A percentile compares a stretch with the other conserved stretches of the same genome.
These are phyloP conservation scores for Chlamydomonas sp. DNA, from an alignment of 139 green algal species.

Conservation along the genomic window DNA sequence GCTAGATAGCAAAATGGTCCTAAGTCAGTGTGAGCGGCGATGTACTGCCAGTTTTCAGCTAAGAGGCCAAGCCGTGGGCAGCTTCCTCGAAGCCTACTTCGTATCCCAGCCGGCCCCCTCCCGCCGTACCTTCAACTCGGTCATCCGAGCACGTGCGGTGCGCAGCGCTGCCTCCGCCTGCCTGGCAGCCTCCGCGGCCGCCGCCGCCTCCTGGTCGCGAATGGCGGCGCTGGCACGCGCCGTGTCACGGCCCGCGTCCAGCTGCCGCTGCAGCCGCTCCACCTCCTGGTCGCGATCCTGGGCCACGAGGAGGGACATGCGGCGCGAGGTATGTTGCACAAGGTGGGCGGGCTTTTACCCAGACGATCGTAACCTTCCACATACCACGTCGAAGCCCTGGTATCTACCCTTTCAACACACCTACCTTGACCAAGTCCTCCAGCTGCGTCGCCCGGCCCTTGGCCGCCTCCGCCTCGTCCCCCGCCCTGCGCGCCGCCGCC, in stretches of 20 bases:
- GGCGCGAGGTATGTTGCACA: too few species aligned
- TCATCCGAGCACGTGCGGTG: constrained; percentile 1
- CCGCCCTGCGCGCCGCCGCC: constrained; percentile 5
- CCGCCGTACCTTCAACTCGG: constrained; percentile 15
- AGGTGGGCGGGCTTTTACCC: too few species aligned
- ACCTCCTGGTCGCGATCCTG: constrained; percentile 7
- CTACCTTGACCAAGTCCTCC: neutral
- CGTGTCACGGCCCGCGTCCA: constrained; percentile 30
- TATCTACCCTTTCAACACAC: too few species aligned
- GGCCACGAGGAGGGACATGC: too few species aligned
- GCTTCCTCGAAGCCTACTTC: too few species aligned
- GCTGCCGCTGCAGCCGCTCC: constrained; percentile 21
- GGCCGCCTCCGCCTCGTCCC: neutral
- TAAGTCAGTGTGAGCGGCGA: too few species aligned
- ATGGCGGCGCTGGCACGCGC: neutral
- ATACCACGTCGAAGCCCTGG: too few species aligned
- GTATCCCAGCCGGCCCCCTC: too few species aligned
- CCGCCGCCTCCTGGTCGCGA: neutral
- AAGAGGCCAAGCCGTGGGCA: too few species aligned
- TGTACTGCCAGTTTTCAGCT: too few species aligned
- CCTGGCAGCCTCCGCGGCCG: neutral
- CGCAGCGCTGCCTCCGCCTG: constrained; percentile 7
- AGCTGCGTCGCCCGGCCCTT: neutral
- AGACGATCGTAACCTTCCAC: too few species aligned
- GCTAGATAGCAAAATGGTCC: too few species aligned